Conservation (phyloP, 306 rosid genomes). For the Prunus padus region DNA sequence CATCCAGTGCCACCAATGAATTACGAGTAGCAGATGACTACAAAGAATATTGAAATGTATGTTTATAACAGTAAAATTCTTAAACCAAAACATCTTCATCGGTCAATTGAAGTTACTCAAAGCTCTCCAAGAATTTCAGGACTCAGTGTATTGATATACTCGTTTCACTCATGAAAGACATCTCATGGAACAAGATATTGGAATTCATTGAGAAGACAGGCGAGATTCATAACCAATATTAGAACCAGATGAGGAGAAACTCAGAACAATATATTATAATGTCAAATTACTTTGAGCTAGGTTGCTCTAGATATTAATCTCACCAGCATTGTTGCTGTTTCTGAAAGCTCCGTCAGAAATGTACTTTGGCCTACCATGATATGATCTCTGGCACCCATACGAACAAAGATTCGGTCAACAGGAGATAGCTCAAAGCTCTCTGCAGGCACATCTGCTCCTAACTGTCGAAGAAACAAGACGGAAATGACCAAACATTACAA, state of each 20-base stretch:
- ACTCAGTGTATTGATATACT: not conserved
- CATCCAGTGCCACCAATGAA: slow-evolving; percentile 87
- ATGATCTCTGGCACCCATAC: slow-evolving; percentile 97
- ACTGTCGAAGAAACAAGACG: slow-evolving; percentile 46
- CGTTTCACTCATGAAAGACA: not conserved
- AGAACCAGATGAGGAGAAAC: not conserved
- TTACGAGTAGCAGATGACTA: slow-evolving; percentile 80
- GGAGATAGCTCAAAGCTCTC: slow-evolving; percentile 81
- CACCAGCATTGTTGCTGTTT: slow-evolving; percentile 93
- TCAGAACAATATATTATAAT: not conserved
- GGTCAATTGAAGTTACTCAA: not conserved
- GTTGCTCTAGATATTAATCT: slow-evolving; percentile 24
- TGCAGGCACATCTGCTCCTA: slow-evolving; percentile 96
- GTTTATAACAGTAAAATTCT: slow-evolving; percentile 8
- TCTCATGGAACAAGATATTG: not conserved
- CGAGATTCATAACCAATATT: not conserved
- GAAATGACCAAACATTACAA: slow-evolving; percentile 8
- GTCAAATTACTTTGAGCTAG: not conserved
- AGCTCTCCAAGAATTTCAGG: not conserved
- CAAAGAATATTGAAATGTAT: slow-evolving; percentile 29
- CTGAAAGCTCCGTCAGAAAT: slow-evolving; percentile 88
- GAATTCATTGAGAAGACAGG: not conserved
- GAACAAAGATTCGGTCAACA: slow-evolving; percentile 84
- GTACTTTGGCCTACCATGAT: slow-evolving; percentile 99
- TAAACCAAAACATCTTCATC: slow-evolving; percentile 5